A percentile compares a stretch with the other conserved stretches of the same genome.
Conservation (phyloP, 2,329 filamentous ascomycete genomes). For the Falciphora oryzae region DNA sequence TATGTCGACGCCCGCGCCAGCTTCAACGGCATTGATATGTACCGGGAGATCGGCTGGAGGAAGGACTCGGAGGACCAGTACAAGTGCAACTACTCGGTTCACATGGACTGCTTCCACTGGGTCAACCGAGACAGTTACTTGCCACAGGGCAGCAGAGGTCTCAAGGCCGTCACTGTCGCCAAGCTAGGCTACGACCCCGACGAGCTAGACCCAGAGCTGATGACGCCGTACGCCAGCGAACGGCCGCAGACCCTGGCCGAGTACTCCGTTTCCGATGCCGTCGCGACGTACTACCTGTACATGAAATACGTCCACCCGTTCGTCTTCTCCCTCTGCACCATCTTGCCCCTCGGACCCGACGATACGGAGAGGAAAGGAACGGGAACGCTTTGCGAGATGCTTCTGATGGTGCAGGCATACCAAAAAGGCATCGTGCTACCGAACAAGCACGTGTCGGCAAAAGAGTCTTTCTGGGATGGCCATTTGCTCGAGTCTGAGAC, state of each 20-base stretch:
- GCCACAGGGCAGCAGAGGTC: slow-evolving; percentile 90
- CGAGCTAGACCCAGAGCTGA: slow-evolving; percentile 93
- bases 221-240: slow-evolving; percentile 89
- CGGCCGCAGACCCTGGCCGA: slow-evolving; percentile 91
- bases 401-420: slow-evolving; percentile 98
- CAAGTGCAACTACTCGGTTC: slow-evolving; percentile 90
- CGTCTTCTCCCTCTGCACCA: slow-evolving; percentile 97
- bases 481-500: slow-evolving; percentile 96
- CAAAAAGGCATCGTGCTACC: slow-evolving; percentile 85
- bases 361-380: slow-evolving; percentile 93
- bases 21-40: slow-evolving; percentile 97
- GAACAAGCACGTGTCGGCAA: slow-evolving; percentile 89
- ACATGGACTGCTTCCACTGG: slow-evolving; percentile 99
- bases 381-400: slow-evolving; percentile 97
- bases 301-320: slow-evolving; percentile 99
- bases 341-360: slow-evolving; percentile 87
- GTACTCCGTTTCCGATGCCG: slow-evolving; percentile 97
- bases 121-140: slow-evolving; percentile 98
- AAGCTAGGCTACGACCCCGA: slow-evolving; percentile 98
- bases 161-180: slow-evolving; percentile 96
- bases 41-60: slow-evolving; percentile 93
- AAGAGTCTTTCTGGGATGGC: slow-evolving; percentile 93
- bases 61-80: slow-evolving; percentile 96
- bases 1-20: slow-evolving; percentile 93
- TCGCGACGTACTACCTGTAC: slow-evolving; percentile 97